Base-by-base conservation (phyloP, 768 basidiomycete species). In the Omphalotus guepiniiformis region DNA sequence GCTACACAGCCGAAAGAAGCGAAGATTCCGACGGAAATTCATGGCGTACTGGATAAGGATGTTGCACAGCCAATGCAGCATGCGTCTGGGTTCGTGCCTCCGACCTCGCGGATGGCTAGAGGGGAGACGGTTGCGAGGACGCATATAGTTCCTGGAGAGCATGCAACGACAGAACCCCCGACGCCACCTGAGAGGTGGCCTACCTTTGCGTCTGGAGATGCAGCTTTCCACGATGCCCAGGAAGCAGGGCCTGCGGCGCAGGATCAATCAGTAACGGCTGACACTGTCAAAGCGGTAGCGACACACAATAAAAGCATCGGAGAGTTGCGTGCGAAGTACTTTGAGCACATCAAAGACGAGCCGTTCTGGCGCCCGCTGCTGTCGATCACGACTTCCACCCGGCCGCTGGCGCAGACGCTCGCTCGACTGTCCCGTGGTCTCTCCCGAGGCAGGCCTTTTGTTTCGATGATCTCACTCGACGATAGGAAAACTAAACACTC, bases 301-400 rank as follows among this genome's bases (percentile, higher is more conserved):
- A 9, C 9, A 32, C n/a, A 9, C n/a, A n/a, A 32, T 32, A n/a
- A 32, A 32, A 32, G 30, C 30, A 9, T 32, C n/a, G 11, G 18
- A 4, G 39, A 40, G 22, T 15, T 47, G 18, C 37, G 46, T 11
- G 12, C 22, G 5, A n/a, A 39, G 38, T 47, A 47, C 29, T 19
- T 39, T 13, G 46, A 53, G 38, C 36, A 38, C n/a, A 43, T 49
- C 21, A 38, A 55, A 23, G 49, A 52, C 1, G 54, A 45, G 15
- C 69, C 13, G 23, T 73, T 70, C 54, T 73, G 67, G 65, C 66
- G 66, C 1, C 73, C 74, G 0, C 49, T 75, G 29, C 27, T 75
- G 15, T 62, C 68, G 9, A 48, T 72, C 37, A 72, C 70, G 1
- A 47, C 70, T 28, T 63, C 72, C 7, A 75, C 72, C 6, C 70